A percentile compares a stretch with the other conserved stretches of the same genome.
Evolutionary conservation across 2,329 filamentous ascomycete genomes (phyloP).

Genomic region (Xylaria sp.): DNA sequence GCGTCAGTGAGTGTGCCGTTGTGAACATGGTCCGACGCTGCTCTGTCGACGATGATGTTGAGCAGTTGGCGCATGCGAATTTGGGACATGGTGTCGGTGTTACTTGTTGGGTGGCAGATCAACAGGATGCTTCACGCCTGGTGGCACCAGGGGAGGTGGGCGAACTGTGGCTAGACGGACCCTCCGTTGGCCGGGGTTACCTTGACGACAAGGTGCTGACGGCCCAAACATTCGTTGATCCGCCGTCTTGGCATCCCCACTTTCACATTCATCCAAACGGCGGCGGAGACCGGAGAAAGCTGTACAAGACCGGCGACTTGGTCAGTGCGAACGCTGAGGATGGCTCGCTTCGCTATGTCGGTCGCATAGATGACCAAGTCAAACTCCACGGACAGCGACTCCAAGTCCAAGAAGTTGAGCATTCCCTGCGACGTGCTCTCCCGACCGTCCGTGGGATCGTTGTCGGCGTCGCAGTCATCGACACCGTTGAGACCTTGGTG

Average conservation of each 20-base stretch:
- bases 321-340: conserved; percentile 50
- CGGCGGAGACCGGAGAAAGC: conserved; percentile 45
- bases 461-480: conserved; percentile 55
- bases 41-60: conserved; percentile 1
- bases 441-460: conserved; percentile 53
- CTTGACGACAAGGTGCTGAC: conserved; percentile 53
- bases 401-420: conserved; percentile 58
- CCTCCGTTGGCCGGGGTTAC: conserved; percentile 53
- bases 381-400: conserved; percentile 61
- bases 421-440: conserved; percentile 43
- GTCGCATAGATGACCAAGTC: conserved; percentile 60
- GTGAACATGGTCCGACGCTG: conserved; percentile 10
- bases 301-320: conserved; percentile 53
- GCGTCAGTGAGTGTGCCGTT: conserved; percentile 30
- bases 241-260: conserved; percentile 41
- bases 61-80: conserved; percentile 5
- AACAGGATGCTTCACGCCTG: conserved; percentile 46
- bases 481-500: conserved; percentile 2
- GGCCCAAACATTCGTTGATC: conserved; percentile 54
- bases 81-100: conserved; percentile 17
- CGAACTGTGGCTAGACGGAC: conserved; percentile 54
- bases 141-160: conserved; percentile 50
- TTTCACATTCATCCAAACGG: conserved; percentile 65
- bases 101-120: conserved; percentile 51
- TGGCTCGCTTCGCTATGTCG: conserved; percentile 51